Evolutionary conservation across 768 basidiomycete genomes (phyloP), one percentile per base, ranked within the genome.

Genomic region (Baorangia bicolor): DNA sequence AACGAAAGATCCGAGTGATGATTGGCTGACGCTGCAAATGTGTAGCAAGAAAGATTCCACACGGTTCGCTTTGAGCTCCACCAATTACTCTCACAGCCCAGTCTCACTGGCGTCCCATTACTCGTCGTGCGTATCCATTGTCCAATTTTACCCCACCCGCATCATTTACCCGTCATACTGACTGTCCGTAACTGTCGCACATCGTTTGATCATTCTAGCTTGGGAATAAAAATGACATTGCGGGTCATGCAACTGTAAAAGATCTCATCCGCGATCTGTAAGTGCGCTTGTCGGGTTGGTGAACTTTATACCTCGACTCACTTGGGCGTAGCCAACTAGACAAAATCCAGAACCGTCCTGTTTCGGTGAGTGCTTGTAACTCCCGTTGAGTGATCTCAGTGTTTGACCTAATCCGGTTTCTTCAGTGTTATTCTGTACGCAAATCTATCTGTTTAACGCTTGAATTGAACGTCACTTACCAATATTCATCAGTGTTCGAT

Each of bases 201-300:
- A 2, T 14, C 38, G 3, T 13, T 40, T 20, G 28, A 37, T 27
- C 6, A 28, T 30, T 6, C 13, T 12, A 92, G 90, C 78, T 97
- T 21, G 94, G 94, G 5, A 97, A 97, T 73, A 97, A 97, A 75
- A 96, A 93, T 61, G 94, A 97, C 69, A 61, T 96, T 2, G 81
- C 86, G 3, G 83, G 78, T 10, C 90, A 92, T 56, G 82, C 86
- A 14, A 70, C 85, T 10, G 88, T 95, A 3, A 90, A 94, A 60
- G 91, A 94, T 45, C 75, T 97, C 38, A 97, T 97, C 50, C 79
- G 77, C 44, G 82, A 81, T 49, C 74, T 94, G 93, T 90, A 62
- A 58, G 86, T 51, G 25, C 3, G 3, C 34, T 28, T 20, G 10
- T 35, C 20, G 0, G 8, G 14, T 10, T n/a, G 21, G 18, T 21